Conservation (phyloP, 2,329 filamentous ascomycete genomes). For the Didymella sp. region DNA sequence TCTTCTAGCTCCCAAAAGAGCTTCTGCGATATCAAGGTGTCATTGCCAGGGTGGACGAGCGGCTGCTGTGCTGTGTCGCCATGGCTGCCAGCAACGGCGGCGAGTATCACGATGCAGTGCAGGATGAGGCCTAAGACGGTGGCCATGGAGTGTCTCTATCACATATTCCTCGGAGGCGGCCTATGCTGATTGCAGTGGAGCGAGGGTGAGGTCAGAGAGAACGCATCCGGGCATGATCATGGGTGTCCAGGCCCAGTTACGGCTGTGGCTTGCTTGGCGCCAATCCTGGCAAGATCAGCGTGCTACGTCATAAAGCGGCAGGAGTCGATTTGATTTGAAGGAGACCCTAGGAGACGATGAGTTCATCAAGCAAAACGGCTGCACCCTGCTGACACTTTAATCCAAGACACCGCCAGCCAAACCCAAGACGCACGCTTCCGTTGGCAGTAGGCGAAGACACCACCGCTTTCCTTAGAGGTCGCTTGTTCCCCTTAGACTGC, state of each 20-base stretch:
- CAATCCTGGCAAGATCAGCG: slow-evolving; percentile 7
- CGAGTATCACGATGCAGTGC: slow-evolving; percentile 27
- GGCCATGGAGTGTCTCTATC: slow-evolving; percentile 33
- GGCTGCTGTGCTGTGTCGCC: slow-evolving; percentile 36
- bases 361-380: slow-evolving; percentile 15
- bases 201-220: slow-evolving; percentile 33
- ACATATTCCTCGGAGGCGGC: slow-evolving; percentile 38
- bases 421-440: slow-evolving; percentile 23
- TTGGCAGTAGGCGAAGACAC: slow-evolving; percentile 24
- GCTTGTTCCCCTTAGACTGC: slow-evolving; percentile 15
- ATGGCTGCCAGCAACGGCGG: slow-evolving; percentile 14
- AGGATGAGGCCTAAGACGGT: slow-evolving; percentile 32
- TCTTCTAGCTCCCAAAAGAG: slow-evolving; percentile 87
- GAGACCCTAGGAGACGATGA: slow-evolving; percentile 4
- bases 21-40: slow-evolving; percentile 60
- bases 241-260: slow-evolving; percentile 5
- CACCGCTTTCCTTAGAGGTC: slow-evolving; percentile 18
- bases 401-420: slow-evolving; percentile 26
- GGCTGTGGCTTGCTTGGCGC: slow-evolving; percentile 17
- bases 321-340: slow-evolving; percentile 6
- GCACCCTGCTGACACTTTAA: slow-evolving; percentile 23
- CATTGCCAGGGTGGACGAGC: slow-evolving; percentile 36
- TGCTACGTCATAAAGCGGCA: slow-evolving; percentile 5
- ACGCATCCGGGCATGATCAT: slow-evolving; percentile 16
- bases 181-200: slow-evolving; percentile 13